Evolutionary conservation across 1,284 basidiomycete genomes (phyloP), one percentile per base, ranked within the genome.

Genomic region (Cutaneotrichosporon sp.): DNA sequence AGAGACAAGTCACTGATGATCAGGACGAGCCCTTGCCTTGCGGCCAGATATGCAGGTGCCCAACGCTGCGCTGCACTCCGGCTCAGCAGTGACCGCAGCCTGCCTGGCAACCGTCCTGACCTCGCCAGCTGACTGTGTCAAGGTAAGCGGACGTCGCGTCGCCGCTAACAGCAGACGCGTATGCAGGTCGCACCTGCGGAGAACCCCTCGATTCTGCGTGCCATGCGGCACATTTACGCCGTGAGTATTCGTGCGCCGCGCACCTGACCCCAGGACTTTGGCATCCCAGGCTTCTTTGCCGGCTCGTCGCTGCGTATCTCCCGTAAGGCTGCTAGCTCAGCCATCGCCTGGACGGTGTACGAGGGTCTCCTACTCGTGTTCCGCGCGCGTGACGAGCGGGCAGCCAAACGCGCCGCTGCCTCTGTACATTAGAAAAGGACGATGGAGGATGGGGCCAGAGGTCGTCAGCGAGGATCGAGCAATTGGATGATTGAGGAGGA

Each of bases 311-410:
- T 97, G 35, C 82, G 92, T 10, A 81, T 94, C 64, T 84, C 86
- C 5, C 81, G 91, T 43, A 97, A 96, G 71, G 84, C 93, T 1
- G 77, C 89, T n/a, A 89, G 88, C 64, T 90, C 88, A 20, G 87
- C 85, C 0, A 90, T 97, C 56, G 90, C 85, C 0, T 97, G 92
- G 92, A 87, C 84, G 1, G 87, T 92, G 1, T 96, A 93, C 64
- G 92, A 94, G 72, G 87, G 84, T 27, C 71, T 89, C 37, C 76
- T 92, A 57, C 49, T 77, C 20, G 51, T 82, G 83, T 41, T 42
- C 29, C 48, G 37, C 48, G 29, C 27, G 39, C 42, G 42, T 29
- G 42, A 44, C 29, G 17, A 44, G 19, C 35, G 35, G 10, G 29
- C 9, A 31, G 5, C 22, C 38, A 41, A 24, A 20, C 24, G 10